Evolutionary conservation across 768 basidiomycete genomes (phyloP).

Genomic region (Suillus lakei): DNA sequence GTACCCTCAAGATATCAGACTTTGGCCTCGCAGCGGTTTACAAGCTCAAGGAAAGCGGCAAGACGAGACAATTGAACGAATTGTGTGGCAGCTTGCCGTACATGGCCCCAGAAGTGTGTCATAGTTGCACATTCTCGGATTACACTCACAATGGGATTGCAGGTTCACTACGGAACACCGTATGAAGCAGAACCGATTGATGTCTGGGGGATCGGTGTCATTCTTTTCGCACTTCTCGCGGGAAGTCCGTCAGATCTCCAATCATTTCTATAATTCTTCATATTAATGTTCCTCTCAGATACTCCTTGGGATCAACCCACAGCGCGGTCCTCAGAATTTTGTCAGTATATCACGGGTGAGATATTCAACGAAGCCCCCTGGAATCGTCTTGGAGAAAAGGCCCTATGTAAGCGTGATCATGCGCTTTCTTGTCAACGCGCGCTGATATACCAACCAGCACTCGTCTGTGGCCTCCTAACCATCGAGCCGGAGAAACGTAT

Average conservation of each 20-base stretch:
- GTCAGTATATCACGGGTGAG: constrained; percentile 72
- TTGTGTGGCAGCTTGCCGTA: constrained; percentile 93
- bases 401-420: constrained; percentile 58
- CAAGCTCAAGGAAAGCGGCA: constrained; percentile 79
- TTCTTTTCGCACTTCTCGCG: constrained; percentile 86
- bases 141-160: not conserved
- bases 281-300: constrained; percentile 50
- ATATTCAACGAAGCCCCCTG: constrained; percentile 82
- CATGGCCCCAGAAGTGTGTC: constrained; percentile 86
- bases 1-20: constrained; percentile 91
- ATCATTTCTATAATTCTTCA: no score
- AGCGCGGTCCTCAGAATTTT: constrained; percentile 73
- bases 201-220: constrained; percentile 95
- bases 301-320: constrained; percentile 99
- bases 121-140: not conserved
- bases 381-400: constrained; percentile 61
- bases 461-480: constrained; percentile 76
- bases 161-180: constrained; percentile 69
- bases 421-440: not conserved
- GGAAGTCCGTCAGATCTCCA: constrained; percentile 69
- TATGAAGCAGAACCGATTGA: constrained; percentile 95
- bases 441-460: constrained; percentile 48
- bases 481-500: constrained; percentile 72
- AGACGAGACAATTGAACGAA: constrained; percentile 76
- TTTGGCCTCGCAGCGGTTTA: constrained; percentile 94